A percentile compares a stretch with the other conserved stretches of the same genome.
Evolutionary conservation across 225 moss, liverwort and hornwort genomes (phyloP).

Genomic region (Polytrichum commune): DNA sequence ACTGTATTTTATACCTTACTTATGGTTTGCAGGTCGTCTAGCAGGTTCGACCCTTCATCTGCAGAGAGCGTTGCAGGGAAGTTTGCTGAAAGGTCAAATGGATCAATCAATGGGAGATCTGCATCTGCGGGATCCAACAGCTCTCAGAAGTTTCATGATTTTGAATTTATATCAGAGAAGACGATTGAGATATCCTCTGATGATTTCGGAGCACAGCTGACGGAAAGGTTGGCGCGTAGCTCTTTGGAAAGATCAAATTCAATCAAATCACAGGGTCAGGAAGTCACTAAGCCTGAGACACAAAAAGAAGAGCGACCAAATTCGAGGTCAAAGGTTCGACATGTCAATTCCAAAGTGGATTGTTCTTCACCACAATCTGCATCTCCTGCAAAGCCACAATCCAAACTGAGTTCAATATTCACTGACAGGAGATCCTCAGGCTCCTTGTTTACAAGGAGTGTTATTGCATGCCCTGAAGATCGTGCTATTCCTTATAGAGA

Average conservation of each 20-base stretch:
- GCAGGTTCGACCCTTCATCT: conserved; percentile 51
- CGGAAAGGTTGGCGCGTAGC: conserved; percentile 45
- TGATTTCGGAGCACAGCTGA: conserved; percentile 54
- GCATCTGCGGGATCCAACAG: conserved; percentile 19
- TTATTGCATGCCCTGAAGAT: conserved; percentile 64
- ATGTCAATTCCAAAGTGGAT: conserved; percentile 39
- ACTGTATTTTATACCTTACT: neutral
- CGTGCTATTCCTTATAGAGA: conserved; percentile 55
- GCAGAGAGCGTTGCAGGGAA: conserved; percentile 54
- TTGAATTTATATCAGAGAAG: conserved; percentile 42
- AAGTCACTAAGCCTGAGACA: conserved; percentile 12
- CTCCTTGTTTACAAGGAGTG: conserved; percentile 44
- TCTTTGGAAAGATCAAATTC: conserved; percentile 29
- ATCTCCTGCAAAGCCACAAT: conserved; percentile 36
- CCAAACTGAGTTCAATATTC: conserved; percentile 48
- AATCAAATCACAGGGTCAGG: conserved; percentile 26
- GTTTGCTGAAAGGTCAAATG: conserved; percentile 38
- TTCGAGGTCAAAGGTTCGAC: conserved; percentile 29
- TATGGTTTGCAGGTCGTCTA: neutral
- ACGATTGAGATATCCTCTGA: conserved; percentile 54
- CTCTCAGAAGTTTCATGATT: conserved; percentile 32
- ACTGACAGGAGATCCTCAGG: conserved; percentile 38
- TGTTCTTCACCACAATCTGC: conserved; percentile 29
- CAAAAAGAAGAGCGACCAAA: conserved; percentile 33
- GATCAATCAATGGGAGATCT: conserved; percentile 20